Base-by-base conservation (phyloP, 768 basidiomycete species). In the Tulasnella sp. region DNA sequence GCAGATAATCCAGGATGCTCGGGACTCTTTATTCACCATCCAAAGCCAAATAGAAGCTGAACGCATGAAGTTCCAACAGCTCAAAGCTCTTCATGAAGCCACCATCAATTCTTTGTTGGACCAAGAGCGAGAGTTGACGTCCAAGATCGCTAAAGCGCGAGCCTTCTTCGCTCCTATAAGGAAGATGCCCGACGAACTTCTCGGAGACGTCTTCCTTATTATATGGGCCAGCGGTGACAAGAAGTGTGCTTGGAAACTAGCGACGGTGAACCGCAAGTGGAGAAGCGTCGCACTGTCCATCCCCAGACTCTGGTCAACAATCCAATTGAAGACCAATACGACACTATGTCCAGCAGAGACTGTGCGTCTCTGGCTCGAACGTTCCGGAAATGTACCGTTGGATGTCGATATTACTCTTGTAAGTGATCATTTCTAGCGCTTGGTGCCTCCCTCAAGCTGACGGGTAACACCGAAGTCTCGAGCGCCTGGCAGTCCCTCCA, bases 351-450 rank as follows among this genome's bases (percentile, higher is more conserved):
- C 93, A 39, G 89, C 93, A 38, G 93, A 95, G 83, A 93, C 91
- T 7, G 89, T 95, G 74, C 91, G 94, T 10, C 88, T 95, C 16
- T 95, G 94, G 93, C 88, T 95, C 0, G 93, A 94, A 84, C 91
- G 93, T 38, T 92, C 94, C 18, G 94, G 94, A 24, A 86, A 87
- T 75, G 88, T 85, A 6, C 91, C 93, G 8, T 88, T 95, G 12
- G 94, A 94, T 83, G 93, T 95, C 80, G 93, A 94, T 83, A 93
- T 95, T 72, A 91, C 90, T 84, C 86, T 95, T 52, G 91, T 77
- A 40, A 27, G 48, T 68, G 24, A 1, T 40, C 16, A n/a, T 58
- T 62, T 40, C 0, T 10, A 10, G 16, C 90, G 46, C 89, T 91
- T 81, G 68, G 83, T 5, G 82, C 84, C 56, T 74, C 83, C 52